These are phyloP conservation scores for Pterulicium gracile DNA, from an alignment of 1,284 basidiomycete species.

Conservation along the genomic window DNA sequence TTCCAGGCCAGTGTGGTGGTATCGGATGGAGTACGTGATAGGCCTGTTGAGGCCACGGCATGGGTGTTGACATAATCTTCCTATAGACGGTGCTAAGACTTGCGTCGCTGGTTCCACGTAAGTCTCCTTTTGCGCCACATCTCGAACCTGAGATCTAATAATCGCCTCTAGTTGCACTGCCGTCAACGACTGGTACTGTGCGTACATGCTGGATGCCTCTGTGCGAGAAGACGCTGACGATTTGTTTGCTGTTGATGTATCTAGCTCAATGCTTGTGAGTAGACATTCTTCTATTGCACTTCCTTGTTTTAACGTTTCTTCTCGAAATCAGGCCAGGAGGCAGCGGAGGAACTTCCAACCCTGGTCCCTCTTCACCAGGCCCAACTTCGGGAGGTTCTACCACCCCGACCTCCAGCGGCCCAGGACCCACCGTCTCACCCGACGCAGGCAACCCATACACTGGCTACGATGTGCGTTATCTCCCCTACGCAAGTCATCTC, in stretches of 20 bases:
- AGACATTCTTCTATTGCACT: constrained; percentile 3
- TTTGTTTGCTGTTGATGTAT: not conserved
- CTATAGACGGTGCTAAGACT: constrained; percentile 34
- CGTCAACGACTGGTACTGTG: constrained; percentile 2
- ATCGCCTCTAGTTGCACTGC: constrained; percentile 3
- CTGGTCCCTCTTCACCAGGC: too few relatives aligned
- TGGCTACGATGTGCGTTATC: constrained; percentile 28
- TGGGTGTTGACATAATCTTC: constrained; percentile 6
- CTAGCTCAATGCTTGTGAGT: not conserved
- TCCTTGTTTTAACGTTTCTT: constrained; percentile 13
- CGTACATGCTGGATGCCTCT: not conserved
- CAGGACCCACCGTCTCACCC: constrained; percentile 21
- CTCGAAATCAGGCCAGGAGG: constrained; percentile 13
- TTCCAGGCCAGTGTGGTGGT: constrained; percentile 38
- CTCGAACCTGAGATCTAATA: constrained; percentile 38
- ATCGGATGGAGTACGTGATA: constrained; percentile 35
- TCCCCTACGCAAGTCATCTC: not conserved
- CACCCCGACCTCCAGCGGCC: constrained; percentile 14
- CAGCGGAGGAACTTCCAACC: constrained; percentile 11
- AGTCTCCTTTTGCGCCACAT: constrained; percentile 33
- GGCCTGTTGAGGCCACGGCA: not conserved
- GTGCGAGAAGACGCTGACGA: not conserved
- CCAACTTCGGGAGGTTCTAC: constrained; percentile 17
- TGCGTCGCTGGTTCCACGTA: constrained; percentile 32
- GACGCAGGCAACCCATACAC: constrained; percentile 41